A percentile compares a stretch with the other conserved stretches of the same genome.
Conservation (phyloP, 2,329 filamentous ascomycete genomes). For the Colletotrichum euphorbiae region DNA sequence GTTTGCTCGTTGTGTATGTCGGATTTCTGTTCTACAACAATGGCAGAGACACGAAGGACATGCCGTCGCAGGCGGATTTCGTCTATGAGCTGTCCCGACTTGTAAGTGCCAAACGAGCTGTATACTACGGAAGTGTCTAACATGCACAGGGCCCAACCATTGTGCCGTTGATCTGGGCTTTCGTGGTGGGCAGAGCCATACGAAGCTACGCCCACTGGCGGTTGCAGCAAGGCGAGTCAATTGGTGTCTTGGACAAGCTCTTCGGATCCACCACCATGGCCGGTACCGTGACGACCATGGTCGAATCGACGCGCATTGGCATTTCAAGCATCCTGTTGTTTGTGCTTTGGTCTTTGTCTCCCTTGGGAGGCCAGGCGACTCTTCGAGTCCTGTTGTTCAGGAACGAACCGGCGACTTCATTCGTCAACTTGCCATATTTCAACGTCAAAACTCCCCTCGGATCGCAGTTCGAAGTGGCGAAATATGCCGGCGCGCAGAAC, state of each 20-base stretch:
- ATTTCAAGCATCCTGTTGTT: background rate
- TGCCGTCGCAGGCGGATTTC: background rate
- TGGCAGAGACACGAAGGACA: background rate
- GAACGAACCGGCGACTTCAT: background rate
- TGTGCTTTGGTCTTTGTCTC: conserved; percentile 4
- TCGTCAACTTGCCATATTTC: background rate
- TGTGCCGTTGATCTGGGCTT: conserved; percentile 7
- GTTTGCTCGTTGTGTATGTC: background rate
- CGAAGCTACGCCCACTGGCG: conserved; percentile 16
- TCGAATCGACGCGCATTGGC: background rate
- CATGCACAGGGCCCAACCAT: background rate
- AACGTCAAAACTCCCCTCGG: background rate
- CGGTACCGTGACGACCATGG: conserved; percentile 1
- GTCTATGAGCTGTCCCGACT: background rate
- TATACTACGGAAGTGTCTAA: background rate
- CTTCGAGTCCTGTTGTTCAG: conserved; percentile 9
- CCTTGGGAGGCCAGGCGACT: conserved; percentile 7
- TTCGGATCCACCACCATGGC: conserved; percentile 11
- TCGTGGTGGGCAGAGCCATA: background rate
- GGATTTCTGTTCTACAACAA: background rate
- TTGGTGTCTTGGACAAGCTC: conserved; percentile 6
- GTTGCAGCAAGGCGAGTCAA: conserved; percentile 4
- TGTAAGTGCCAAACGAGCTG: background rate
- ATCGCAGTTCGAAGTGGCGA: background rate
- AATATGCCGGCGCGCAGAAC: background rate